Evolutionary conservation across 768 basidiomycete genomes (phyloP), one percentile per base, ranked within the genome.

Genomic region (Dictyophora rubrovolvata): DNA sequence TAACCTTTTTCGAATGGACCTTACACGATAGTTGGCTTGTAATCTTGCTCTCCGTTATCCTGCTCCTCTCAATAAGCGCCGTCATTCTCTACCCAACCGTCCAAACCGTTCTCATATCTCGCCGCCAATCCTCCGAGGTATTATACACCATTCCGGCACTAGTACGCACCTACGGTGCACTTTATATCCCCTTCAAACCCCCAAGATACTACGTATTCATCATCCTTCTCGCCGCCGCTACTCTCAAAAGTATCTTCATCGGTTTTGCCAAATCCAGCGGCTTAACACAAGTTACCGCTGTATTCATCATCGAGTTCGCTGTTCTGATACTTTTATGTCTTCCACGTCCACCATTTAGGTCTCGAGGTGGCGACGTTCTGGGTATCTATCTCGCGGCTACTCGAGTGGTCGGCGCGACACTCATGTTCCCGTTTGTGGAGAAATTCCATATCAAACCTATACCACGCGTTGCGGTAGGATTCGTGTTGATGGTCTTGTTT

Each of bases 1-100:
- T 96, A 64, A 75, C 82, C 8, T 80, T 96, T 66, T 93, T 86
- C 69, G 93, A 97, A 69, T 97, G 93, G 90, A 89, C 88, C 0
- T 75, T 93, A 62, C 74, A 81, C 60, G 93, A 97, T 70, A 93
- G 93, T 0, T 92, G 90, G 86, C 76, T 95, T 1, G 80, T 92
- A 0, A 78, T 84, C 64, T 74, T 95, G 36, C 76, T 97, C 46
- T 88, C 93, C 1, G 86, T 87, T 60, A 65, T 94, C 60, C 69
- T 79, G 11, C 73, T 93, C 68, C 65, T 88, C 50, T 71, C 69
- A 50, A 70, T 88, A 34, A 49, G 78, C 34, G 71, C 73, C 10
- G 66, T 77, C 60, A 72, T 92, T 47, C 64, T 74, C 21, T 77
- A 79, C 63, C 75, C 81, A 1, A 67, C 75, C 56, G 69, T 82